These are phyloP conservation scores for Wickerhamiella hasegawae DNA, from an alignment of 805 yeast genomes.

Conservation along the genomic window DNA sequence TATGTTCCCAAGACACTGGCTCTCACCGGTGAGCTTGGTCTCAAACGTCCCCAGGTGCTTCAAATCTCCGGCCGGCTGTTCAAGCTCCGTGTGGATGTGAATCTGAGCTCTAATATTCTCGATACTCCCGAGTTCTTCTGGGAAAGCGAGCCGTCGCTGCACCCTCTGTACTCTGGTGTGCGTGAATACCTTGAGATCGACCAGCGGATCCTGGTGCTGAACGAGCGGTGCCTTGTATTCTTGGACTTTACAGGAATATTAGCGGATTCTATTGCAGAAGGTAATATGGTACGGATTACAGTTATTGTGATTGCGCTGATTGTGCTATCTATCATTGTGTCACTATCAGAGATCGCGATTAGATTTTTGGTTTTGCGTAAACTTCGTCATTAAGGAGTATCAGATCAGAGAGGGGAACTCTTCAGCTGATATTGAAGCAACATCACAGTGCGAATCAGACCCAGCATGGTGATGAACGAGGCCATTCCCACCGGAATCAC, in stretches of 20 bases:
- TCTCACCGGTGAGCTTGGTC: conserved; percentile 71
- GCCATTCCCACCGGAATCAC: conserved; percentile 97
- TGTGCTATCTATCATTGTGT: conserved; percentile 55
- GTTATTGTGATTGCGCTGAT: conserved; percentile 78
- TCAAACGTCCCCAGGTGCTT: conserved; percentile 67
- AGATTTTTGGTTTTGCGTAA: conserved; percentile 9
- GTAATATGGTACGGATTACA: conserved; percentile 80
- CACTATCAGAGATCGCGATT: conserved; percentile 14
- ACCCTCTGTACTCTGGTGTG: conserved; percentile 79
- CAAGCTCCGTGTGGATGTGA: conserved; percentile 84
- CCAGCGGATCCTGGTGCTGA: conserved; percentile 82
- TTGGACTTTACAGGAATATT: conserved; percentile 84
- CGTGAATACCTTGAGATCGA: conserved; percentile 89
- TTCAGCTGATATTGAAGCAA: conserved; percentile 47
- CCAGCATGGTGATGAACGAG: conserved; percentile 82
- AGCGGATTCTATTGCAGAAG: conserved; percentile 87
- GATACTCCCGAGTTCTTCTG: conserved; percentile 96
- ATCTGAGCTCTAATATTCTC: conserved; percentile 71
- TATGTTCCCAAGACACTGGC: conserved; percentile 82
- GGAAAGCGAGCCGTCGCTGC: conserved; percentile 87
- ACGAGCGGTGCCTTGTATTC: conserved; percentile 86
- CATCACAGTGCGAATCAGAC: conserved; percentile 55
- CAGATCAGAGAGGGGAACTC: not conserved
- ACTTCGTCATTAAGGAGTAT: not conserved
- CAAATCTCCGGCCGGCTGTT: conserved; percentile 83